Evolutionary conservation across 352 stramenopile species (phyloP), one percentile per base, ranked within the genome.

Genomic region (Globisporangium okanoganense): DNA sequence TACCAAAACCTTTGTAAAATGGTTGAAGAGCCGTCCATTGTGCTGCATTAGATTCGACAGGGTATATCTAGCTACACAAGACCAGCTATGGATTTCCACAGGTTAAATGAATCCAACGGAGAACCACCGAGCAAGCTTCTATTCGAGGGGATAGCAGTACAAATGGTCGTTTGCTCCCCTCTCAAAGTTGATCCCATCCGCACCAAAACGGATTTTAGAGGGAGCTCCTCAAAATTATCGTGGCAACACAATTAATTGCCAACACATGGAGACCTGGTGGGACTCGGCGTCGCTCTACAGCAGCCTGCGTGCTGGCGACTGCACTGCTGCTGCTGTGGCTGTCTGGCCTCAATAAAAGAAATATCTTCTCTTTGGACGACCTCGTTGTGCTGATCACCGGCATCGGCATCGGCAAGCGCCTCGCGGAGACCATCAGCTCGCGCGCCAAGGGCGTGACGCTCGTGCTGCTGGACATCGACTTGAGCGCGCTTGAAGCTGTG

Each of bases 301-400:
- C 45, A 10, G 45, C 20, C 22, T 35, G 6, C 20, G 58, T 10
- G 16, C 27, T 52, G 9, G 14, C 51, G 43, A 41, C 5, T 12
- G 36, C 36, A 4, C 51, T 66, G 24, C 57, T 63, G 38, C 38
- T 44, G 6, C 25, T 43, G 13, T 16, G n/a, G n/a, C 24, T 29
- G 20, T 49, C 33, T 7, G 22, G 25, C 14, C 18, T 24, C 43
- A 20, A 8, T 4, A 38, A 16, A 18, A 1, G 16, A 18, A 14
- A 22, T 10, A 14, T 10, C 4, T 88, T 92, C 63, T 58, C 43
- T 29, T 56, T 89, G 18, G 65, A 83, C 24, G 69, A 50, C 12
- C 76, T 76, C 50, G 81, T 85, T 13, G 67, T 91, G 31, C 69
- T 93, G 5, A 74, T 93, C 60, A 93, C 83, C 14, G 81, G 70